phyloP scores from a whole-genome alignment of 495 filamentous ascomycete species.

The Aspergillus carlsbadensis region DNA sequence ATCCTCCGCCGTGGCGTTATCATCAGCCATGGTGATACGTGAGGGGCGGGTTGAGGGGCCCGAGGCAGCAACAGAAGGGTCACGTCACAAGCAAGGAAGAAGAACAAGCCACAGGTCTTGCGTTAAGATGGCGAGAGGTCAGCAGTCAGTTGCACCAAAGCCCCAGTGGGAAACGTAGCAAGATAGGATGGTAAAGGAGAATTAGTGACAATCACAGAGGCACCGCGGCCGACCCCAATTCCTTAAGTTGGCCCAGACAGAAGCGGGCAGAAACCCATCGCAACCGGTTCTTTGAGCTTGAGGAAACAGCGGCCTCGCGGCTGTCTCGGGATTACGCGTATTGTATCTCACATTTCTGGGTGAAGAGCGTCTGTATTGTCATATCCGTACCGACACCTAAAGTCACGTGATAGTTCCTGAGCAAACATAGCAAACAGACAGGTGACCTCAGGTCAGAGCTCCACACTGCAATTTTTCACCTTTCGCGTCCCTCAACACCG shows the following conservation, averaged over 20 bases:
- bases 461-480: conserved; percentile 36
- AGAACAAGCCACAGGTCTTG: not conserved
- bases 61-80: conserved; percentile 4
- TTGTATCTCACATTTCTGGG: not conserved
- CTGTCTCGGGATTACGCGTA: conserved; percentile 8
- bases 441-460: conserved; percentile 15
- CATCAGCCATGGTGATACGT: conserved; percentile 46
- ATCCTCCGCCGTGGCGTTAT: conserved; percentile 43
- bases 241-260: conserved; percentile 9
- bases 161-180: not conserved
- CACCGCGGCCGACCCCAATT: not conserved
- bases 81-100: conserved; percentile 15
- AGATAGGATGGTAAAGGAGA: not conserved
- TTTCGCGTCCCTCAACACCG: conserved; percentile 10
- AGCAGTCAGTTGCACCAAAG: not conserved
- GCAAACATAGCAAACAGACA: conserved; percentile 19
- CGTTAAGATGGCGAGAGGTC: not conserved
- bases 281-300: conserved; percentile 15
- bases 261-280: conserved; percentile 45
- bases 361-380: not conserved
- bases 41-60: conserved; percentile 13
- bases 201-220: not conserved
- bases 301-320: not conserved
- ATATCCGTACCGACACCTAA: not conserved
- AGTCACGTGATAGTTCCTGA: conserved; percentile 10